These are phyloP conservation scores for Xanthoconium stramineum DNA, from an alignment of 768 basidiomycete genomes.

Conservation along the genomic window DNA sequence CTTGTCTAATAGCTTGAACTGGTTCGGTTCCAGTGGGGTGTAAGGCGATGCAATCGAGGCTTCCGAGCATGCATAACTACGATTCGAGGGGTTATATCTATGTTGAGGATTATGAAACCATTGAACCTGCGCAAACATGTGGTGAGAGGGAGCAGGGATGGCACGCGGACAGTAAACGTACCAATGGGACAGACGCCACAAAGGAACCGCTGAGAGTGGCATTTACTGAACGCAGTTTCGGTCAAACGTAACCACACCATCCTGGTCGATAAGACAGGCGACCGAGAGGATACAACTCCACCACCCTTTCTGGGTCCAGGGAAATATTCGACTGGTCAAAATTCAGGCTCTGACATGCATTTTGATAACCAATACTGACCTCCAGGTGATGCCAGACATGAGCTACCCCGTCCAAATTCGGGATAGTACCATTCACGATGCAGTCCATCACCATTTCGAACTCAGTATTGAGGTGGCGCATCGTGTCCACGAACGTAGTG, in stretches of 20 bases:
- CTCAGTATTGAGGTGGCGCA: conserved; percentile 5
- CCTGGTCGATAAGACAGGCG: conserved; percentile 6
- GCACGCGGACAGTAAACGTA: not conserved
- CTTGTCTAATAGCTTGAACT: not conserved
- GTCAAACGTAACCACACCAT: conserved; percentile 14
- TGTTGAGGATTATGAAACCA: conserved; percentile 12
- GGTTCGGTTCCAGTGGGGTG: conserved; percentile 4
- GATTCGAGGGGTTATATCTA: not conserved
- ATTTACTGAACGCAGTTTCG: conserved; percentile 5
- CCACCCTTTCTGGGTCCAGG: not conserved
- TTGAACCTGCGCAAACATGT: not conserved
- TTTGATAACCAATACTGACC: not conserved
- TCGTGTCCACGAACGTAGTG: conserved; percentile 11
- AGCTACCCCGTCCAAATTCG: not conserved
- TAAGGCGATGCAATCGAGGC: conserved; percentile 1
- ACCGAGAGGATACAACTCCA: conserved; percentile 9
- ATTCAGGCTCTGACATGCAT: not conserved
- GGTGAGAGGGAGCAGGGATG: not conserved
- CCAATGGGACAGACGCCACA: conserved; percentile 4
- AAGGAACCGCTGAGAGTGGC: conserved; percentile 7
- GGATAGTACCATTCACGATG: conserved; percentile 11
- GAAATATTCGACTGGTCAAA: not conserved
- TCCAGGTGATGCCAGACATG: not conserved
- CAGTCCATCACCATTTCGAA: conserved; percentile 13
- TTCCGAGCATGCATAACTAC: conserved; percentile 2